Evolutionary conservation across 2,329 filamentous ascomycete species (phyloP), one percentile per base, ranked within the genome.

Genomic region (Coleophoma crateriformis): DNA sequence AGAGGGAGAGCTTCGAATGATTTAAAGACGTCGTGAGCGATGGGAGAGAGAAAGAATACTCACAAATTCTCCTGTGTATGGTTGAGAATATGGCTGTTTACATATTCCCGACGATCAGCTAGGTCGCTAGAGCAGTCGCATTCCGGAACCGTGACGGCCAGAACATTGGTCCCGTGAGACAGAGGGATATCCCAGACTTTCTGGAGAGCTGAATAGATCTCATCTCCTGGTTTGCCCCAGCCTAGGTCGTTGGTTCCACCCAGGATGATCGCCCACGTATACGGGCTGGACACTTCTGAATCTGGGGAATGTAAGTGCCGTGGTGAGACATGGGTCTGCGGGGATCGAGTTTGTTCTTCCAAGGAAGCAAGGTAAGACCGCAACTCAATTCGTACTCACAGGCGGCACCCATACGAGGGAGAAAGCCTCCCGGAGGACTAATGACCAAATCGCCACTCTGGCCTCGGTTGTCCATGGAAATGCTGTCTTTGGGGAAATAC

Each of bases 181-280:
- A 84, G 68, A 1, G 77, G 70, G 2, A 78, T 63, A 40, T 70
- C 64, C 74, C 78, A 87, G 35, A 70, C 63, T 10, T 68, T 61
- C 54, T 76, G 66, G 13, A 85, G 72, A 8, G 68, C 67, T 7
- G 69, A 58, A 55, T 76, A 76, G 19, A 84, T 77, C 2, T 67
- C 59, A 1, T 73, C 64, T 8, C 71, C 56, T 2, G 42, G 13
- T 33, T 58, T 55, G 8, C 62, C 60, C 52, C 68, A 69, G 19
- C 64, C 75, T 5, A 86, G 62, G 55, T 87, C 82, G 58, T 86
- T 87, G 45, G 82, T 85, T 2, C 82, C 83, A 8, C 79, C 82
- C 2, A 87, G 72, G 4, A 85, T 65, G 33, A 87, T 74, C 13
- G 78, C 74, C 79, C 81, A 86, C 68, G 85, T 78, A 17, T 61